A percentile compares a stretch with the other conserved stretches of the same genome.
Conservation (phyloP, 2,329 filamentous ascomycete species). For the Pezicula radicicola region DNA sequence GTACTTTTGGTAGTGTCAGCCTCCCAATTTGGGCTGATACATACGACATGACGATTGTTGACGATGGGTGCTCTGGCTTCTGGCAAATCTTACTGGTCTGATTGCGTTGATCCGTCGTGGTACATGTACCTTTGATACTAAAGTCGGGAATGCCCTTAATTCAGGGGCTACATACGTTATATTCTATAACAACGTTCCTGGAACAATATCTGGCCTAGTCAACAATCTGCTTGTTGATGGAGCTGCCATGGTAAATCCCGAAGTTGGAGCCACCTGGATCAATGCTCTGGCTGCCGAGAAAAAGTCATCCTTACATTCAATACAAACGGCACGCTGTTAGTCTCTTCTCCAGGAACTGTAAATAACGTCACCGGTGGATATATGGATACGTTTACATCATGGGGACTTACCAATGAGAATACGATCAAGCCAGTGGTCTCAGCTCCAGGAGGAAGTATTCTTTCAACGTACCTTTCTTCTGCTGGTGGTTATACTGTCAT, state of each 20-base stretch:
- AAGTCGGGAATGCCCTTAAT: background rate
- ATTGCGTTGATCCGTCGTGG: slow-evolving; percentile 7
- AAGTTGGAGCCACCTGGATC: slow-evolving; percentile 1
- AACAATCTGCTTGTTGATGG: background rate
- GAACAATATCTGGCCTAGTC: background rate
- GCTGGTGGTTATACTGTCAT: slow-evolving; percentile 27
- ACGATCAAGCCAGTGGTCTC: slow-evolving; percentile 11
- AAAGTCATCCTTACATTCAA: background rate
- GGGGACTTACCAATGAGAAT: slow-evolving; percentile 3
- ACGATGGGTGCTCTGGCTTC: slow-evolving; percentile 4
- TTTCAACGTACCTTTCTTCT: slow-evolving; percentile 23
- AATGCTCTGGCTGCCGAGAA: background rate
- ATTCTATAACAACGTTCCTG: background rate
- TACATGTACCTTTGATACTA: slow-evolving; percentile 5
- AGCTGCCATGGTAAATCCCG: slow-evolving; percentile 2
- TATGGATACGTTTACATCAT: slow-evolving; percentile 2
- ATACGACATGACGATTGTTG: background rate
- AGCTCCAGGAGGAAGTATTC: slow-evolving; percentile 29
- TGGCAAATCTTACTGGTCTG: background rate
- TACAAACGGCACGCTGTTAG: background rate
- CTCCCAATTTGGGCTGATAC: background rate
- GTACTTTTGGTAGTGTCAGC: background rate
- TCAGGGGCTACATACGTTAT: background rate
- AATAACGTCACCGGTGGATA: slow-evolving; percentile 7
- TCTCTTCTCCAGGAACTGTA: slow-evolving; percentile 2